Evolutionary conservation across 352 stramenopile genomes (phyloP), one percentile per base, ranked within the genome.

Genomic region (Phytophthora capsici): DNA sequence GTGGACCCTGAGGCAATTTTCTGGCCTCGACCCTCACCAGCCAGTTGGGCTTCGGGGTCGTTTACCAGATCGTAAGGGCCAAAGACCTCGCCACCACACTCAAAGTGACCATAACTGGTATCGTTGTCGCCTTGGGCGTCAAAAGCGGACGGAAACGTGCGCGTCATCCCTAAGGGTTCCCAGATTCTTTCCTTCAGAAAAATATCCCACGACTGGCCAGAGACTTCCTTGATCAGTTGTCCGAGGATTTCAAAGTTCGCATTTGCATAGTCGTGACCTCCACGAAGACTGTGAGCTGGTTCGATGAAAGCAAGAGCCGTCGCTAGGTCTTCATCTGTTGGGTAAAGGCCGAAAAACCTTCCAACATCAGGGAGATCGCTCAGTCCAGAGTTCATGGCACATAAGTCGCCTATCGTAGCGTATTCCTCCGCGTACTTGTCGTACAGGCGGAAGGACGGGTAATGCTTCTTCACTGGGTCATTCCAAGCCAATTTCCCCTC

Each of bases 231-330:
- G 44, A 90, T 84, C 16, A 92, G 62, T 60, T 88, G 69, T 0
- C 83, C 83, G 19, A 90, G 59, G 44, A 89, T 82, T 1, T 71
- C 79, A 51, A 85, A 90, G 58, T 90, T 89, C 20, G 75, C 47
- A 40, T 90, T 91, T 23, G 78, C 57, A 57, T 90, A 90, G 54
- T 84, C 80, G 32, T 85, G 81, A 9, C 68, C 75, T 17, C 73
- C 71, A 20, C 80, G 78, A 20, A 89, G 67, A 2, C 71, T 63
- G 49, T 84, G 75, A 19, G 69, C 44, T 0, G 80, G 80, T 40
- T 79, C 64, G 3, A 83, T 66, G 52, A 80, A 64, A 2, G 48
- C 57, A 7, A 89, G 68, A 3, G 57, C 67, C 12, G 70, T 22
- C 6, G 86, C 79, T 0, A 82, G 43, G 0, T 78, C 69, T 20